A percentile compares a stretch with the other conserved stretches of the same genome.
phyloP scores from a whole-genome alignment of 2,329 filamentous ascomycete genomes.

The Elsinoe australis region DNA sequence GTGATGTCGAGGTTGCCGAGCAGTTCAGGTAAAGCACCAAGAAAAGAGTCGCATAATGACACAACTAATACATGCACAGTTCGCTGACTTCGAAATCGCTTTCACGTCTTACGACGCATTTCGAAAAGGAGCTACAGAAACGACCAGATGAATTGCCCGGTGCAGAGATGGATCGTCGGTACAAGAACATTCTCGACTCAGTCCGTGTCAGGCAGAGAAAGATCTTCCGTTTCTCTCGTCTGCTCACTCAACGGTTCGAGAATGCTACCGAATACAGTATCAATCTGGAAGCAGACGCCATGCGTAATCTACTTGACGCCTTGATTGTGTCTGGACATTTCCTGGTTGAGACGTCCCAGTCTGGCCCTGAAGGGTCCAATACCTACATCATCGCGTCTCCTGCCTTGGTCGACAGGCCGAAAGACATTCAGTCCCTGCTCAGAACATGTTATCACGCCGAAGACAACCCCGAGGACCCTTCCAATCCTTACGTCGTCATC shows the following conservation, averaged over 20 bases:
- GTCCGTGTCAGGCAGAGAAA: slow-evolving; percentile 94
- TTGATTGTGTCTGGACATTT: slow-evolving; percentile 80
- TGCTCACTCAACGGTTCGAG: slow-evolving; percentile 87
- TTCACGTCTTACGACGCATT: slow-evolving; percentile 78
- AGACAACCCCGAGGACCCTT: slow-evolving; percentile 61
- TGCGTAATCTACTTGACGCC: slow-evolving; percentile 72
- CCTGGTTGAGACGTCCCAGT: slow-evolving; percentile 69
- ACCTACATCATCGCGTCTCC: slow-evolving; percentile 81
- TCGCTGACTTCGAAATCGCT: slow-evolving; percentile 89
- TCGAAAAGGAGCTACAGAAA: slow-evolving; percentile 81
- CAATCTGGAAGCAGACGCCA: slow-evolving; percentile 58
- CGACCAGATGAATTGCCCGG: slow-evolving; percentile 71
- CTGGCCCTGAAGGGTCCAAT: slow-evolving; percentile 40
- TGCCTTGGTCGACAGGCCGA: slow-evolving; percentile 62
- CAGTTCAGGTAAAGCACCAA: slow-evolving; percentile 65
- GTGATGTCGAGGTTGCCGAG: slow-evolving; percentile 93
- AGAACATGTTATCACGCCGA: slow-evolving; percentile 68
- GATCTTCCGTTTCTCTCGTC: slow-evolving; percentile 87
- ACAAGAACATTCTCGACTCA: slow-evolving; percentile 90
- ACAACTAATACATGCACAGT: slow-evolving; percentile 35
- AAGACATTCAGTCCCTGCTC: slow-evolving; percentile 79
- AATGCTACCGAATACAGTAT: slow-evolving; percentile 95
- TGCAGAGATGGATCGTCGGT: slow-evolving; percentile 89
- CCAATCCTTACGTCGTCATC: slow-evolving; percentile 77
- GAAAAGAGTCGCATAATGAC: too few species aligned